These are phyloP conservation scores for Teratosphaeria destructans DNA, from an alignment of 2,329 filamentous ascomycete genomes.

Conservation along the genomic window DNA sequence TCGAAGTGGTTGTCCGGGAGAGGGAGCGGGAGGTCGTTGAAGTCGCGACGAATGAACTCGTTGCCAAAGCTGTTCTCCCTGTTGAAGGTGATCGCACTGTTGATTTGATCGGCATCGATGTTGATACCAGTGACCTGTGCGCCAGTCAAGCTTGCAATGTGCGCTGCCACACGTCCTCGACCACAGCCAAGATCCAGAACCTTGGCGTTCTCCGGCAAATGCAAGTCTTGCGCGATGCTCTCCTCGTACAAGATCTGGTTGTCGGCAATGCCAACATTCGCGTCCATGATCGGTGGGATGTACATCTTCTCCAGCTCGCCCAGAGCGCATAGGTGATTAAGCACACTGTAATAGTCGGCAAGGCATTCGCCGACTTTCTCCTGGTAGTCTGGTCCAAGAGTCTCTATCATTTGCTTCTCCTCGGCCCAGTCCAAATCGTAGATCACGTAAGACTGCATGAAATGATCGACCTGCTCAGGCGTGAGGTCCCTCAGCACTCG, in stretches of 20 bases:
- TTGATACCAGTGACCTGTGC: slow-evolving; percentile 20
- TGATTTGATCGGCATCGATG: slow-evolving; percentile 21
- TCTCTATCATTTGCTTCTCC: slow-evolving; percentile 18
- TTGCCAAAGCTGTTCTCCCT: slow-evolving; percentile 11
- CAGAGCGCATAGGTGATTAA: slow-evolving; percentile 22
- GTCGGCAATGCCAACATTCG: slow-evolving; percentile 8
- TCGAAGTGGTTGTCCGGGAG: slow-evolving; percentile 16
- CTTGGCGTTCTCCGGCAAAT: slow-evolving; percentile 15
- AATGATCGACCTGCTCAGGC: slow-evolving; percentile 17
- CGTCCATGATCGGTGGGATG: slow-evolving; percentile 19
- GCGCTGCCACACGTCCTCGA: slow-evolving; percentile 20
- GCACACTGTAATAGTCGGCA: slow-evolving; percentile 19
- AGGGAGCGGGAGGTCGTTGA: slow-evolving; percentile 20
- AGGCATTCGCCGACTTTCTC: slow-evolving; percentile 18
- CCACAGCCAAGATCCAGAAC: slow-evolving; percentile 22
- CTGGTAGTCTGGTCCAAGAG: slow-evolving; percentile 18
- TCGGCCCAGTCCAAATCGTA: slow-evolving; percentile 22
- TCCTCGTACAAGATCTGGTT: slow-evolving; percentile 23
- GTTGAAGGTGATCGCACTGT: slow-evolving; percentile 16
- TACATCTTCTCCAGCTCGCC: slow-evolving; percentile 23
- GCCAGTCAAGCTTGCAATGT: slow-evolving; percentile 16
- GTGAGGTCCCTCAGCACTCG: slow-evolving; percentile 15
- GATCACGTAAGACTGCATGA: slow-evolving; percentile 22
- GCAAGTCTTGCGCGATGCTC: slow-evolving; percentile 16
- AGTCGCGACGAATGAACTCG: slow-evolving; percentile 16